Percentiles rank a stretch among this genome's conserved stretches.
Conservation (phyloP, 352 stramenopile genomes). For the Stephanocyclus meneghinianus region DNA sequence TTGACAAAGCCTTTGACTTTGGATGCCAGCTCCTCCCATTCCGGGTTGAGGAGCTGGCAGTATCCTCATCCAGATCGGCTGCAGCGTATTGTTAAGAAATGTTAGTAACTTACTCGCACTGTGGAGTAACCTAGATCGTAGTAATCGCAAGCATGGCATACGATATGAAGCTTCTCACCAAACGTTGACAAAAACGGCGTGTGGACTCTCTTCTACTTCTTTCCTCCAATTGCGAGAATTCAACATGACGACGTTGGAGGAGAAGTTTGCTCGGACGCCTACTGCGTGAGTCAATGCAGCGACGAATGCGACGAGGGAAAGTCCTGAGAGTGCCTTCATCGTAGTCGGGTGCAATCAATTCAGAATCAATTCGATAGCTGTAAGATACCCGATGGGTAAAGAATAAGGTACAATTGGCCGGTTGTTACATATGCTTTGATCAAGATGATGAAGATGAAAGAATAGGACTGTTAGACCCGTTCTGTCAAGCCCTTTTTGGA, state of each 20-base stretch:
- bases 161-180: conserved; percentile 36
- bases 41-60: conserved; percentile 65
- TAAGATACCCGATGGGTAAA: too few relatives aligned
- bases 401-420: too few relatives aligned
- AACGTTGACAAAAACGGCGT: conserved; percentile 70
- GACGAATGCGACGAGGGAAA: conserved; percentile 11
- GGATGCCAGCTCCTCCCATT: conserved; percentile 67
- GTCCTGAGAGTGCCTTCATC: not conserved
- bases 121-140: too few relatives aligned
- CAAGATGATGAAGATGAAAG: too few relatives aligned
- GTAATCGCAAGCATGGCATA: too few relatives aligned
- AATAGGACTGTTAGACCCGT: too few relatives aligned
- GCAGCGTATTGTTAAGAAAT: not conserved
- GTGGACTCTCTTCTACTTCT: conserved; percentile 58
- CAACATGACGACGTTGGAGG: conserved; percentile 64
- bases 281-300: not conserved
- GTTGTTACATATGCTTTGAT: too few relatives aligned
- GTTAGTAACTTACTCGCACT: not conserved
- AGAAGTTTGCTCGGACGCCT: conserved; percentile 32
- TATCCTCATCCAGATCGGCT: conserved; percentile 70
- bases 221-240: conserved; percentile 62
- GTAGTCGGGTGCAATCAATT: not conserved
- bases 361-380: not conserved
- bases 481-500: too few relatives aligned
- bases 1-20: conserved; percentile 58